Base-by-base conservation (phyloP, 108 stramenopile species). In the Tribonema minus region DNA sequence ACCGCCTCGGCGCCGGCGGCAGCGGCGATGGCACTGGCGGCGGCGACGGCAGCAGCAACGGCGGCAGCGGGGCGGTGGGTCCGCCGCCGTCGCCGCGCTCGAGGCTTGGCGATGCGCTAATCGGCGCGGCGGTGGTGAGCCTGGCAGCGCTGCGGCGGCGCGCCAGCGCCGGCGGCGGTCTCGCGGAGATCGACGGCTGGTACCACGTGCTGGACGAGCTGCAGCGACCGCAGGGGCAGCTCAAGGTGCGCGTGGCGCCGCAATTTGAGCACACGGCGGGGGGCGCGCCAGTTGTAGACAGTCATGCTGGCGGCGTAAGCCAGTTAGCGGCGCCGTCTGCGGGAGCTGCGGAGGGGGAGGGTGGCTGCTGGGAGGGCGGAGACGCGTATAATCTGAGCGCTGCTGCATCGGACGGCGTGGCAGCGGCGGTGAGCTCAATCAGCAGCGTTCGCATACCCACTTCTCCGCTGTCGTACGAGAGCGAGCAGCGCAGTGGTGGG, bases 121-220 rank as follows among this genome's bases (percentile, higher is more conserved):
- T 78, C 30, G 77, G 77, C 3, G 67, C 77, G n/a, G 77, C 77
- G 30, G 68, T 78, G 28, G 77, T 78, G 0, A 41, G 68, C 46
- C 60, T 78, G 12, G 77, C 67, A 36, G 77, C 68, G 27, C 77
- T 78, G 29, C 68, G 68, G 31, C 64, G 58, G 58, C 29, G 34
- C 58, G 20, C 34, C 33, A 26, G 26, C 27, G n/a, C 3, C 33
- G 38, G 9, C 4, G 33, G 39, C 20, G 71, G 71, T 2, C 31
- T 72, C 7, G 38, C 29, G 15, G 69, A 71, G 40, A 64, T 80
- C 34, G 63, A 70, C 36, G 79, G 79, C 41, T 80, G 79, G 79
- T 80, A 80, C 59, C 69, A 71, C 62, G 63, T 80, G 60, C 62
- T 71, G 46, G 79, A 80, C 46, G 70, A 80, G 58, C 26, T 78